A percentile compares a stretch with the other conserved stretches of the same genome.
Conservation (phyloP, 1,139 yeast species). For the Kazachstania sp. region DNA sequence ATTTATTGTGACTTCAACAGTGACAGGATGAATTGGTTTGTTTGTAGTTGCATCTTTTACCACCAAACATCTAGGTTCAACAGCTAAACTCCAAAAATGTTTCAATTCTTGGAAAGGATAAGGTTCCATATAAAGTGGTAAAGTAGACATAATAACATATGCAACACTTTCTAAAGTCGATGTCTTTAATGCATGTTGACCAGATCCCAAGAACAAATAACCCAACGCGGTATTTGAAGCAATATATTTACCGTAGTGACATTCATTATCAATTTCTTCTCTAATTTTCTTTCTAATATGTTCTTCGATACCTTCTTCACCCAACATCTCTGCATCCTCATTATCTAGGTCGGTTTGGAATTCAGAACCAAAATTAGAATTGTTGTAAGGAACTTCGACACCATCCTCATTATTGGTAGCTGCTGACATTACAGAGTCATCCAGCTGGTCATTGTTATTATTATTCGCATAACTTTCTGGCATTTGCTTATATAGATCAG, state of each 20-base stretch:
- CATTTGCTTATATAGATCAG: conserved; percentile 18
- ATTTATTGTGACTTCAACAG: conserved; percentile 39
- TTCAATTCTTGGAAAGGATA: conserved; percentile 77
- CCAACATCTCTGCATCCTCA: conserved; percentile 9
- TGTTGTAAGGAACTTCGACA: not conserved
- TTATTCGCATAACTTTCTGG: not conserved
- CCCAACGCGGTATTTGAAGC: conserved; percentile 82
- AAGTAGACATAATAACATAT: conserved; percentile 61
- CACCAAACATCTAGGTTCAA: conserved; percentile 71
- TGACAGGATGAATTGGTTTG: conserved; percentile 36
- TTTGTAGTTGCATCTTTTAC: conserved; percentile 60
- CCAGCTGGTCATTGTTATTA: not conserved
- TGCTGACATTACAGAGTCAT: not conserved
- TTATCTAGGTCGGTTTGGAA: conserved; percentile 4
- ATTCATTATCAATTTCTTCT: conserved; percentile 18
- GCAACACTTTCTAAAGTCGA: conserved; percentile 31
- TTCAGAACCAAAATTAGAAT: not conserved
- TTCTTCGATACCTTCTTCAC: conserved; percentile 3
- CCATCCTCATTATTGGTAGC: not conserved
- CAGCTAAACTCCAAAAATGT: conserved; percentile 86
- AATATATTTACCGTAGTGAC: conserved; percentile 61
- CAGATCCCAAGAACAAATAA: conserved; percentile 81
- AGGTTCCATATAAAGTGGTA: conserved; percentile 69
- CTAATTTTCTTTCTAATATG: not conserved
- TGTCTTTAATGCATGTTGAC: conserved; percentile 72